These are phyloP conservation scores for Fusarium liriodendri DNA, from an alignment of 2,329 filamentous ascomycete species.

Conservation along the genomic window DNA sequence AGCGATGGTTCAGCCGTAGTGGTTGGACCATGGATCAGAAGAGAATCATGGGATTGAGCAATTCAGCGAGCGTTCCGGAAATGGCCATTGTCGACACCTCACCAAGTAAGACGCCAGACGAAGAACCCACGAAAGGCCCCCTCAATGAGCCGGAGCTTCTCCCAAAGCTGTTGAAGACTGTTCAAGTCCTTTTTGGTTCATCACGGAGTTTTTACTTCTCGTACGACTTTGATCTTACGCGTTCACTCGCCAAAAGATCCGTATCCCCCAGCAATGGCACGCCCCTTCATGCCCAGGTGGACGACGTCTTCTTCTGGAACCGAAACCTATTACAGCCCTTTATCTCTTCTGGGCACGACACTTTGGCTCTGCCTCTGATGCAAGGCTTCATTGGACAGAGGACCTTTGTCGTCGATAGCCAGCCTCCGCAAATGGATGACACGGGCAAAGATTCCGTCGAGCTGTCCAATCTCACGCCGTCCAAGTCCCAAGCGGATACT, in stretches of 20 bases:
- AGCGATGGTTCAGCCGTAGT: conserved; percentile 89
- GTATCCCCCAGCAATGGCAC: conserved; percentile 35
- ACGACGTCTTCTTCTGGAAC: conserved; percentile 94
- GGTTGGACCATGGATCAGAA: conserved; percentile 82
- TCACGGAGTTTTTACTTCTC: conserved; percentile 93
- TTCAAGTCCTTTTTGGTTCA: conserved; percentile 84
- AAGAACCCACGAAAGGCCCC: conserved; percentile 45
- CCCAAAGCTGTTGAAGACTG: conserved; percentile 86
- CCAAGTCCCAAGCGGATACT: conserved; percentile 41
- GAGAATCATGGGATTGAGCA: conserved; percentile 75
- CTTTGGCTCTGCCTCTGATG: conserved; percentile 82
- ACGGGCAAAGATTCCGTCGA: conserved; percentile 59
- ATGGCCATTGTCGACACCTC: conserved; percentile 24
- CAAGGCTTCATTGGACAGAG: conserved; percentile 95
- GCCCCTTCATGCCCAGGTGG: conserved; percentile 78
- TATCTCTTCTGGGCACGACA: conserved; percentile 76
- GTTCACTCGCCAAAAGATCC: conserved; percentile 60
- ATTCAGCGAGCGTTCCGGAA: conserved; percentile 43
- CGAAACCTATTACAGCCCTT: conserved; percentile 79
- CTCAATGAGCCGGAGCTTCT: conserved; percentile 64
- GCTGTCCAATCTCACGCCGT: conserved; percentile 52
- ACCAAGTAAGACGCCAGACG: conserved; percentile 51
- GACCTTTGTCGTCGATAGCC: conserved; percentile 77
- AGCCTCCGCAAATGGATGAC: conserved; percentile 66
- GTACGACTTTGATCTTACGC: conserved; percentile 93